Evolutionary conservation across 2,329 filamentous ascomycete species (phyloP), one percentile per base, ranked within the genome.

Genomic region (Aspergillus fumigatus): DNA sequence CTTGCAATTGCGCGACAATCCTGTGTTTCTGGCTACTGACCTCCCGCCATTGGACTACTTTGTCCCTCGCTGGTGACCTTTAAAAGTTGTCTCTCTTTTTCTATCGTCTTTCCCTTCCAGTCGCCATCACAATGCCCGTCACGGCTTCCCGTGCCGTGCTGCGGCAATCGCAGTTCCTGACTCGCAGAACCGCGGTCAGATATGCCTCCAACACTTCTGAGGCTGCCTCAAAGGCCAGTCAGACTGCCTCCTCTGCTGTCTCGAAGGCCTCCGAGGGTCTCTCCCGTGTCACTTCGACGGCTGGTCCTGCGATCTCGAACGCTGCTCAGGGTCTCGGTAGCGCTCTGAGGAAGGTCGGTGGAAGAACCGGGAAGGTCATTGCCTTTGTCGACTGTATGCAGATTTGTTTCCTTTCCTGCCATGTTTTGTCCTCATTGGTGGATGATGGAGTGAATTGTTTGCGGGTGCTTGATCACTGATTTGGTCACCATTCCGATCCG

Each of bases 331-430:
- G 85, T 55, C 77, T 88, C 64, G 78, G 81, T 65, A 84, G 79
- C 70, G 85, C 88, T 56, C 77, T 96, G 66, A 81, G 85, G 74
- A 88, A 86, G 78, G 82, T 92, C 73, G 92, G 92, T 70, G 93
- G 93, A 70, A 85, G 89, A 68, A 92, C 90, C 60, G 92, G 90
- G 69, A 85, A 83, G 76, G 72, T 92, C 65, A 84, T 96, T 74
- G 82, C 81, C 67, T 89, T 92, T 70, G 81, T 94, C 70, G 90
- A 97, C 83, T 88, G 94, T 97, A 84, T 79, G 92, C 59, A 47
- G 56, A 50, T 51, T 21, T 48, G 52, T 56, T 60, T 63, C 51
- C 19, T 23, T 49, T 47, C 50, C 5, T 50, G 45, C 48, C 14
- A 25, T 51, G 54, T 25, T 32, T 40, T 27, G 14, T 51, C 48